Percentiles rank a stretch among this genome's conserved stretches.
phyloP scores from a whole-genome alignment of 768 basidiomycete species.

The Coprinopsis cinerea region DNA sequence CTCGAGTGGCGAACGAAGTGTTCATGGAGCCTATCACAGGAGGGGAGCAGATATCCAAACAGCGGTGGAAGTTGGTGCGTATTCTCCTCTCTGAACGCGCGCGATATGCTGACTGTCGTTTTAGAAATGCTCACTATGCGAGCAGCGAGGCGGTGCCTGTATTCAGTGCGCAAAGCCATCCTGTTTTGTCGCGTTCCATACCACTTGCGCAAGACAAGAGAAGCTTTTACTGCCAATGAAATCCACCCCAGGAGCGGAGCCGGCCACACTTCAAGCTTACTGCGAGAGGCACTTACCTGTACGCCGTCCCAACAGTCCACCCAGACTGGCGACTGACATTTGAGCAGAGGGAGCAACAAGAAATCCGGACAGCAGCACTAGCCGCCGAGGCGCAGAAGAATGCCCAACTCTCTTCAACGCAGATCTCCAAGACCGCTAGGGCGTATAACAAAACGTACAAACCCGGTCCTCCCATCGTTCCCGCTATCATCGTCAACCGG shows the following conservation, averaged over 20 bases:
- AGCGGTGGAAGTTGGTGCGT: constrained; percentile 89
- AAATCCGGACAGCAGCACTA: constrained; percentile 50
- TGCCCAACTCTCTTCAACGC: constrained; percentile 32
- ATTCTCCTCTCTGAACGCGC: neutral
- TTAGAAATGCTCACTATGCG: constrained; percentile 46
- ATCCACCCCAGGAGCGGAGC: constrained; percentile 67
- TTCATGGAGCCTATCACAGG: constrained; percentile 99
- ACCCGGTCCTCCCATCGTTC: constrained; percentile 89
- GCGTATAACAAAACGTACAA: constrained; percentile 91
- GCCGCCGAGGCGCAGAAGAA: constrained; percentile 43
- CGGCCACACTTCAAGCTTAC: constrained; percentile 66
- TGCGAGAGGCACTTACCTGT: constrained; percentile 93
- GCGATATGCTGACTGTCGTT: neutral
- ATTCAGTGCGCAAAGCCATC: constrained; percentile 91
- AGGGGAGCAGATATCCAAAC: constrained; percentile 80
- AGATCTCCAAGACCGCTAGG: constrained; percentile 71
- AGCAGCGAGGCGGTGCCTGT: constrained; percentile 67
- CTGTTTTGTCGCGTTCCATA: constrained; percentile 92
- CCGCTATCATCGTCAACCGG: constrained; percentile 73
- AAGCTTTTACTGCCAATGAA: constrained; percentile 87
- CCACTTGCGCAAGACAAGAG: constrained; percentile 87
- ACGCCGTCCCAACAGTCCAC: constrained; percentile 21
- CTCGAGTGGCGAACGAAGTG: constrained; percentile 85
- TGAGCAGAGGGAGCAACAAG: constrained; percentile 60
- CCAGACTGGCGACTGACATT: neutral